Evolutionary conservation across 2,329 filamentous ascomycete species (phyloP).

Genomic region (Fusarium sp.): DNA sequence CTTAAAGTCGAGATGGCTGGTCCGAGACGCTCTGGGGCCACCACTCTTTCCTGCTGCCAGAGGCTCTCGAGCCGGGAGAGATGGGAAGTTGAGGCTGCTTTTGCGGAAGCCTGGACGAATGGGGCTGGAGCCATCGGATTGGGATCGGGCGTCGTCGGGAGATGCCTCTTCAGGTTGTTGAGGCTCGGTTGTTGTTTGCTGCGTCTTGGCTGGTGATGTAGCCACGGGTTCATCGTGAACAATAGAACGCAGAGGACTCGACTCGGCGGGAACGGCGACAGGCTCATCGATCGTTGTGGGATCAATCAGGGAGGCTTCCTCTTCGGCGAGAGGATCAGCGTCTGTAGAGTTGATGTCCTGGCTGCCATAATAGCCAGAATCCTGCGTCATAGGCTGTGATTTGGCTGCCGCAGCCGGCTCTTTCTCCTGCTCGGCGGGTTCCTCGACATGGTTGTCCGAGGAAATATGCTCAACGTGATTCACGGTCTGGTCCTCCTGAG

Average conservation of each 20-base stretch:
- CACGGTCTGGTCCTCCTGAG: slow-evolving; percentile 11
- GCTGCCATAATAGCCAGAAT: slow-evolving; percentile 77
- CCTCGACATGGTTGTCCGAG: slow-evolving; percentile 23
- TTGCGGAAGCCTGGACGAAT: slow-evolving; percentile 82
- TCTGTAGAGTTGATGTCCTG: slow-evolving; percentile 52
- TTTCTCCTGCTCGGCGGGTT: slow-evolving; percentile 6
- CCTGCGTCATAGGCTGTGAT: slow-evolving; percentile 47
- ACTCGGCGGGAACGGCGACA: slow-evolving; percentile 27
- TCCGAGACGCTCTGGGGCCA: slow-evolving; percentile 74
- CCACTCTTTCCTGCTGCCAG: slow-evolving; percentile 84
- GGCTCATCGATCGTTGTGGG: slow-evolving; percentile 28
- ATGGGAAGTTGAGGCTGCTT: slow-evolving; percentile 94
- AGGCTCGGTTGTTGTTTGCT: slow-evolving; percentile 4
- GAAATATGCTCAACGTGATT: slow-evolving; percentile 11
- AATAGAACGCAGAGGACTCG: slow-evolving; percentile 37
- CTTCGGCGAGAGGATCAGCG: slow-evolving; percentile 35
- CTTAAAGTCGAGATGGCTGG: slow-evolving; percentile 78
- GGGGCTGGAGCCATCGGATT: slow-evolving; percentile 75
- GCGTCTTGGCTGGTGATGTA: slow-evolving; percentile 49
- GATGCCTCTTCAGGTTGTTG: slow-evolving; percentile 20
- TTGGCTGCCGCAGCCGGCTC: slow-evolving; percentile 4
- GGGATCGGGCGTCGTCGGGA: slow-evolving; percentile 62
- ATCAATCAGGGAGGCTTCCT: slow-evolving; percentile 34
- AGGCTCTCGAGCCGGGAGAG: slow-evolving; percentile 88
- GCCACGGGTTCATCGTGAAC: not conserved